Conservation (phyloP, 1,139 yeast genomes). For the Candida sanyaensis region DNA sequence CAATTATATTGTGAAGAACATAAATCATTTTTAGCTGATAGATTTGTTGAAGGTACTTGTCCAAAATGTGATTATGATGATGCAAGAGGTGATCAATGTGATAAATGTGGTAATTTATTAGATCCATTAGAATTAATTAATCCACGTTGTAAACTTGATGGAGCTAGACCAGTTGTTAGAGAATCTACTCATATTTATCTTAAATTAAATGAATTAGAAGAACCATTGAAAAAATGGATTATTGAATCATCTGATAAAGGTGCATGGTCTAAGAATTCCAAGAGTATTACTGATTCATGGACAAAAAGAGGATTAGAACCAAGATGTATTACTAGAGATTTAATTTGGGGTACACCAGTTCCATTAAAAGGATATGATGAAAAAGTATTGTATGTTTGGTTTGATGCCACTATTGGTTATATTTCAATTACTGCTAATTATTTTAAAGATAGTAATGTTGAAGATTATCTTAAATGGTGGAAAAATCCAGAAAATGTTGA, state of each 20-base stretch:
- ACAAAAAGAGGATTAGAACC: constrained; percentile 90
- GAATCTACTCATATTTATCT: constrained; percentile 86
- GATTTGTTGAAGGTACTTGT: constrained; percentile 97
- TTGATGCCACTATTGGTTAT: constrained; percentile 97
- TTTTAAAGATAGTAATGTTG: constrained; percentile 53
- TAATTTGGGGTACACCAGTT: constrained; percentile 98
- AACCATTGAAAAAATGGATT: constrained; percentile 72
- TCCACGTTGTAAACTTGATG: constrained; percentile 94
- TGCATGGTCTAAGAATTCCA: constrained; percentile 89
- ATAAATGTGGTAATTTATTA: constrained; percentile 85
- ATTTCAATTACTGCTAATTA: constrained; percentile 95
- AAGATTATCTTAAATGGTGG: constrained; percentile 88
- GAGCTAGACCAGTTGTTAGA: constrained; percentile 74
- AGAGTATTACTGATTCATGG: constrained; percentile 89
- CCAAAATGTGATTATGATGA: constrained; percentile 94
- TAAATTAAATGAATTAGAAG: constrained; percentile 80
- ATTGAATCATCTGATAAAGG: constrained; percentile 68
- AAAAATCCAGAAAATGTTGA: constrained; percentile 80
- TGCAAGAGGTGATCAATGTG: constrained; percentile 99
- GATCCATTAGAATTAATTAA: constrained; percentile 91
- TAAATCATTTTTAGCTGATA: constrained; percentile 89
- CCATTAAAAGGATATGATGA: constrained; percentile 81
- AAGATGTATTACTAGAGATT: constrained; percentile 95
- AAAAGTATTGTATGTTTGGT: constrained; percentile 97
- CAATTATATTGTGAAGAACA: constrained; percentile 92